Evolutionary conservation across 345 rosid species (phyloP).

Genomic region (Barbarea vulgaris): DNA sequence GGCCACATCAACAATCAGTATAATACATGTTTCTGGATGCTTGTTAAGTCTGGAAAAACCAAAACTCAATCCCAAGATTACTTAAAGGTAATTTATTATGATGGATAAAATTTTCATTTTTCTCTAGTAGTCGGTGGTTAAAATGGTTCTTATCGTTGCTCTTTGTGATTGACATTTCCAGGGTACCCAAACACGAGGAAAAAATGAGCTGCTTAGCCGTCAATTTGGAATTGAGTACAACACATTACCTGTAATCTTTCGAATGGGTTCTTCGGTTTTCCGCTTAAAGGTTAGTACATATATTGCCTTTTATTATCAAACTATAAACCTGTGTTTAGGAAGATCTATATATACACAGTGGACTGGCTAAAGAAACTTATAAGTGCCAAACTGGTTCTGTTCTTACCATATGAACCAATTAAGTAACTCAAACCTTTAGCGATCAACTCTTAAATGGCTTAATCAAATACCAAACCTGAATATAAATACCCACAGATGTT

Average conservation of each 20-base stretch:
- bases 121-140: slow-evolving; percentile 10
- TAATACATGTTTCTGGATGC: slow-evolving; percentile 95
- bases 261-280: slow-evolving; percentile 75
- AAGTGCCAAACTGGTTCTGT: background rate
- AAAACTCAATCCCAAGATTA: slow-evolving; percentile 71
- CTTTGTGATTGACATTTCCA: slow-evolving; percentile 33
- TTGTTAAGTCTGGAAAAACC: slow-evolving; percentile 80
- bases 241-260: slow-evolving; percentile 61
- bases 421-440: background rate
- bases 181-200: slow-evolving; percentile 87
- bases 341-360: background rate
- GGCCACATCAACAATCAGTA: slow-evolving; percentile 97
- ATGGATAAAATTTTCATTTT: background rate
- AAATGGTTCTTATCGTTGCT: slow-evolving; percentile 14
- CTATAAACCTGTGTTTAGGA: background rate
- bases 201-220: slow-evolving; percentile 63
- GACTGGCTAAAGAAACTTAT: background rate
- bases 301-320: background rate
- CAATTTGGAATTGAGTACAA: slow-evolving; percentile 71
- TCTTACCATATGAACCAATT: background rate
- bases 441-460: background rate
- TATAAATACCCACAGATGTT: background rate
- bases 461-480: background rate
- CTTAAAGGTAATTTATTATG: slow-evolving; percentile 57
- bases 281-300: slow-evolving; percentile 46